phyloP scores from a whole-genome alignment of 768 basidiomycete species.

The Phylloporus rhodoxanthus region DNA sequence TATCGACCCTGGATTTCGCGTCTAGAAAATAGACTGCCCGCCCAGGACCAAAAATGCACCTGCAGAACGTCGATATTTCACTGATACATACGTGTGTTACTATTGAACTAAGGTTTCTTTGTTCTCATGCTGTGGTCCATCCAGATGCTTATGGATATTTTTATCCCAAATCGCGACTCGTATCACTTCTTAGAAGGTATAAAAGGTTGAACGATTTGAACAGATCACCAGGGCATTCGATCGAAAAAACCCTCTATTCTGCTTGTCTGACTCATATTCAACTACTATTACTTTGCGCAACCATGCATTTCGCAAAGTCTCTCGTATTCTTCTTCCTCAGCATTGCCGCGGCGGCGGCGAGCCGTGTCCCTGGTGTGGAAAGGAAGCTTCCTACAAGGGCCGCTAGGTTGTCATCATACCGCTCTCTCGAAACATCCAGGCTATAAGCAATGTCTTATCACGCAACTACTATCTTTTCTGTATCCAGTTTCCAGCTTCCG shows the following conservation, averaged over 20 bases:
- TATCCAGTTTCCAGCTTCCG: too few relatives aligned
- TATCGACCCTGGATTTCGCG: not conserved
- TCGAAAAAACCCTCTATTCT: not conserved
- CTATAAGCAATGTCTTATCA: too few relatives aligned
- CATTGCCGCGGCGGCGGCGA: not conserved
- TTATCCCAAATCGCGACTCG: not conserved
- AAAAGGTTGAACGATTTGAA: not conserved
- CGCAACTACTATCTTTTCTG: too few relatives aligned
- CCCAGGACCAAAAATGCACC: not conserved
- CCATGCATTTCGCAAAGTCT: too few relatives aligned
- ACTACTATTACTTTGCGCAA: too few relatives aligned
- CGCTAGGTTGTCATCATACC: too few relatives aligned
- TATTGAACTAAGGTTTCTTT: not conserved
- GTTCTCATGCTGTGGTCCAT: not conserved
- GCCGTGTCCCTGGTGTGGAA: too few relatives aligned
- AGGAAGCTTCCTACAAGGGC: too few relatives aligned
- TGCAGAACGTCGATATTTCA: not conserved
- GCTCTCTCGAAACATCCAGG: too few relatives aligned
- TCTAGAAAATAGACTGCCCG: not conserved
- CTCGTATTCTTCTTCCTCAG: conserved; percentile 6
- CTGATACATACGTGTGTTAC: not conserved
- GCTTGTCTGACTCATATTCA: not conserved
- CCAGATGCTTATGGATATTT: not conserved
- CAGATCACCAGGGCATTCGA: not conserved
- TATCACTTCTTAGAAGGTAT: not conserved